Base-by-base conservation (phyloP, 495 filamentous ascomycete species). In the Thozetella sp. region DNA sequence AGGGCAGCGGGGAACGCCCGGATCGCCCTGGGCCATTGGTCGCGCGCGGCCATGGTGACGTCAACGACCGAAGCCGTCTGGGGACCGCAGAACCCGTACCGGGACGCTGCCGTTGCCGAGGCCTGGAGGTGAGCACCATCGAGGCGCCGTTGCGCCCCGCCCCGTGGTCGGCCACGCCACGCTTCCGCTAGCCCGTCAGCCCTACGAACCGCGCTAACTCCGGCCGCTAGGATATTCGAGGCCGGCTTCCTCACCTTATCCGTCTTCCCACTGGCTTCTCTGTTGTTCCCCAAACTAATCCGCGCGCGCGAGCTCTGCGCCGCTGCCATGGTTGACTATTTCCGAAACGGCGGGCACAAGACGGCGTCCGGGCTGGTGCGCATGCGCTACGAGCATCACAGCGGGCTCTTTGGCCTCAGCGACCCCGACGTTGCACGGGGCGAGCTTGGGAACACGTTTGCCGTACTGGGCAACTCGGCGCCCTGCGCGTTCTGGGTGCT, bases 401-500 rank as follows among this genome's bases (percentile, higher is more conserved):
- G 17, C 22, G 17, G 26, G n/a, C n/a, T n/a, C 53, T 67, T 62
- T n/a, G 55, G 54, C 13, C 50, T 68, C 3, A 45, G 45, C 25
- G 0, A 46, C 15, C 59, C 63, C 26, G 68, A 71, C 22, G 46
- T 71, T 19, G 70, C 57, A 2, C 56, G 68, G 52, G 37, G 66
- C 60, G 67, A 74, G 50, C 52, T n/a, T n/a, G n/a, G n/a, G n/a
- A n/a, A n/a, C n/a, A n/a, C n/a, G n/a, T n/a, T n/a, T n/a, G n/a
- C n/a, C n/a, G n/a, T 69, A 30, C 40, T 70, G 2, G 68, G 59
- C 2, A 71, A 60, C 55, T 59, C 66, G 15, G 57, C 60, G 0
- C 63, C 68, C 17, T 64, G 59, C 34, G 56, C 66, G 0, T 25
- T 65, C 10, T 71, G 63, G 68, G 58, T 68, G 6, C 50, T 71